phyloP scores from a whole-genome alignment of 768 basidiomycete species.

The Pleurotus giganteus region DNA sequence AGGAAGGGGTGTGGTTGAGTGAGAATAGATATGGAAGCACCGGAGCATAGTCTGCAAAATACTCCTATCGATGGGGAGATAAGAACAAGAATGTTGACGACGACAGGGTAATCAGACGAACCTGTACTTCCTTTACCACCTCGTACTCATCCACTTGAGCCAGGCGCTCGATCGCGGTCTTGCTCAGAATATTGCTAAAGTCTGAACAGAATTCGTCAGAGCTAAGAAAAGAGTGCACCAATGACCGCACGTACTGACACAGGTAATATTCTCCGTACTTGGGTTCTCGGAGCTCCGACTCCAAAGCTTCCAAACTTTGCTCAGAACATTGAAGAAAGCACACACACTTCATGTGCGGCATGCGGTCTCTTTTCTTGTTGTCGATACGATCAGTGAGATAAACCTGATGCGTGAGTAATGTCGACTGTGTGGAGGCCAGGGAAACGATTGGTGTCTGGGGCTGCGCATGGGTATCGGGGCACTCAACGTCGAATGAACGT shows the following conservation, averaged over 20 bases:
- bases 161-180: slow-evolving; percentile 86
- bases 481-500: not conserved
- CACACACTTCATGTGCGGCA: slow-evolving; percentile 97
- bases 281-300: slow-evolving; percentile 82
- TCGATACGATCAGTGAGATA: slow-evolving; percentile 98
- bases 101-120: slow-evolving; percentile 28
- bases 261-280: slow-evolving; percentile 98
- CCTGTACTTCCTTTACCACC: slow-evolving; percentile 96
- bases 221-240: slow-evolving; percentile 20
- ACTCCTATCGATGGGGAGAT: slow-evolving; percentile 60
- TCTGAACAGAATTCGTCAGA: slow-evolving; percentile 47
- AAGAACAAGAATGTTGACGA: slow-evolving; percentile 4
- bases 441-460: slow-evolving; percentile 93
- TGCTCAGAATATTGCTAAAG: slow-evolving; percentile 92
- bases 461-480: slow-evolving; percentile 12
- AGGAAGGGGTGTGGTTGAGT: slow-evolving; percentile 70
- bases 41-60: slow-evolving; percentile 95
- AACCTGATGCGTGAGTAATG: slow-evolving; percentile 90
- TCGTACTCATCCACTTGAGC: slow-evolving; percentile 96
- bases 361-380: slow-evolving; percentile 85
- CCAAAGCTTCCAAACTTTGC: slow-evolving; percentile 79
- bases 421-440: slow-evolving; percentile 90
- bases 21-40: slow-evolving; percentile 86
- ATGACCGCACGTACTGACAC: slow-evolving; percentile 86
- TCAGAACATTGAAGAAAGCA: slow-evolving; percentile 87